A percentile compares a stretch with the other conserved stretches of the same genome.
phyloP scores from a whole-genome alignment of 2,329 filamentous ascomycete species.

The Verruconis gallopava region DNA sequence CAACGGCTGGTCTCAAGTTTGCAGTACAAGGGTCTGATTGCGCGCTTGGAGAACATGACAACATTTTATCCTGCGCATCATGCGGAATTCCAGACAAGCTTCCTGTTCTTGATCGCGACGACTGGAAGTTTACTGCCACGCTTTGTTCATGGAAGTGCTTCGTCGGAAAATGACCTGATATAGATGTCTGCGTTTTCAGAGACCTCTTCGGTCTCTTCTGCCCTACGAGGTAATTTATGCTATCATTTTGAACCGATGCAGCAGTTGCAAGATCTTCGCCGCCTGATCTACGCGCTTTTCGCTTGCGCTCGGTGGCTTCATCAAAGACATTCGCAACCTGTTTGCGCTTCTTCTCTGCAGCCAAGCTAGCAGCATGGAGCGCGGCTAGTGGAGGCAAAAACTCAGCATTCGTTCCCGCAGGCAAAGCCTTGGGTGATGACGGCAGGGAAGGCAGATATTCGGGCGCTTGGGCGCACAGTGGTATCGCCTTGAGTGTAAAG shows the following conservation, averaged over 20 bases:
- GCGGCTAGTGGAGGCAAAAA: slow-evolving; percentile 20
- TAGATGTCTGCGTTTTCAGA: not conserved
- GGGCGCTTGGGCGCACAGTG: slow-evolving; percentile 30
- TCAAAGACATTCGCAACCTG: slow-evolving; percentile 32
- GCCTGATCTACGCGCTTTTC: slow-evolving; percentile 28
- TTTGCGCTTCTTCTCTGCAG: slow-evolving; percentile 26
- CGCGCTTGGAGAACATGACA: too few relatives aligned
- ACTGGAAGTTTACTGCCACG: too few relatives aligned
- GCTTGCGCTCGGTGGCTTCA: slow-evolving; percentile 31
- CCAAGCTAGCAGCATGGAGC: slow-evolving; percentile 14
- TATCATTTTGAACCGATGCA: slow-evolving; percentile 24
- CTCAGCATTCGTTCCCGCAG: not conserved
- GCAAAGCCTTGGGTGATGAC: not conserved
- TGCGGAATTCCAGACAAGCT: too few relatives aligned
- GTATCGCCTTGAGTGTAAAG: slow-evolving; percentile 27
- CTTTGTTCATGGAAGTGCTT: too few relatives aligned
- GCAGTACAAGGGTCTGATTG: too few relatives aligned
- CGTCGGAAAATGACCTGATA: not conserved
- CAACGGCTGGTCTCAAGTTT: too few relatives aligned
- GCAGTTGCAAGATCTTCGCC: slow-evolving; percentile 32
- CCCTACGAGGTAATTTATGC: slow-evolving; percentile 17
- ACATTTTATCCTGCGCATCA: too few relatives aligned
- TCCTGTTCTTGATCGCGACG: too few relatives aligned
- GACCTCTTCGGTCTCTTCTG: slow-evolving; percentile 18
- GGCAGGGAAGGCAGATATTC: slow-evolving; percentile 20